These are phyloP conservation scores for Sorghum bicolor DNA, from an alignment of 176 grass and related monocot species.

Conservation along the genomic window Sorghum_bicolor_NCBIv3 NC_012879.2:38412501-38413000, in stretches of 20 bases:
- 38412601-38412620: constrained; percentile 31
- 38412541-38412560: constrained; percentile 1
- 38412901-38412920: neutral
- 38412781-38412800: constrained; percentile 30
- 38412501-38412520: neutral
- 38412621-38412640: constrained; percentile 56
- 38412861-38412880: constrained; percentile 7
- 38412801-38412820: neutral
- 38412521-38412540: constrained; percentile 42
- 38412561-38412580: neutral
- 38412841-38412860: constrained; percentile 11
- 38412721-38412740: constrained; percentile 49
- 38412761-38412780: constrained; percentile 68
- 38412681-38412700: constrained; percentile 11
- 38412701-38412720: neutral
- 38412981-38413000: constrained; percentile 64
- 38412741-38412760: constrained; percentile 68
- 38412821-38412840: neutral
- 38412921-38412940: constrained; percentile 26
- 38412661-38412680: neutral
- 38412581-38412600: neutral
- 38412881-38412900: constrained; percentile 19
- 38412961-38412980: neutral
- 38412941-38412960: neutral
- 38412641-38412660: neutral